Evolutionary conservation across 2,329 filamentous ascomycete genomes (phyloP), one percentile per base, ranked within the genome.

Genomic region (Beauveria varroae): DNA sequence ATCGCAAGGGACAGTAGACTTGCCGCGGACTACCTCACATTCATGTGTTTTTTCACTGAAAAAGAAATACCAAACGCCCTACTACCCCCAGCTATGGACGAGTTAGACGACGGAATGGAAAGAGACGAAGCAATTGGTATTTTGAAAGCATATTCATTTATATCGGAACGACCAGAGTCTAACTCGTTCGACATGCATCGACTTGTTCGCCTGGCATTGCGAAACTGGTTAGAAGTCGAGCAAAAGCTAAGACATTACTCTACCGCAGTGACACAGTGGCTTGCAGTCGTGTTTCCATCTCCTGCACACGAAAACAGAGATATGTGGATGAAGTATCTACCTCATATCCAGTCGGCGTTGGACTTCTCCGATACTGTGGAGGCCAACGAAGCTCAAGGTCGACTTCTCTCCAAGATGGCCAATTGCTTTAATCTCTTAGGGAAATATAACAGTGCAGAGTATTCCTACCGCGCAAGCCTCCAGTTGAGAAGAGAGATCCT

Each of bases 71-170:
- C 71, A 1, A 28, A 12, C n/a, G 61, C 63, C 18, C 53, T 74
- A 8, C 58, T 73, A 6, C 67, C 67, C 3, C 46, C 49, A 28
- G 24, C 24, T 26, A 46, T 59, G 1, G 51, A 62, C 34, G 60
- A 64, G 8, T 52, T 66, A 34, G 50, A 9, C 24, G 63, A 66
- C 2, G 28, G 22, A n/a, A 20, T 37, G 9, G 49, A 52, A 10
- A 37, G 26, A 34, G 28, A 34, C 10, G 64, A 71, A 20, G 70
- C 68, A 9, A 61, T 73, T 10, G 66, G 67, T 0, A 68, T 53
- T 0, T 61, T 73, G 1, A 66, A 66, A 34, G 68, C 62, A 9
- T 74, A 73, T 56, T 67, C 67, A 6, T 75, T 76, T 37, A 64
- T 76, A 22, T 64, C 59, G 3, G 46, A 71, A 34, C 69, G 65